These are phyloP conservation scores for Mycogone perniciosa DNA, from an alignment of 2,329 filamentous ascomycete genomes.

Conservation along the genomic window DNA sequence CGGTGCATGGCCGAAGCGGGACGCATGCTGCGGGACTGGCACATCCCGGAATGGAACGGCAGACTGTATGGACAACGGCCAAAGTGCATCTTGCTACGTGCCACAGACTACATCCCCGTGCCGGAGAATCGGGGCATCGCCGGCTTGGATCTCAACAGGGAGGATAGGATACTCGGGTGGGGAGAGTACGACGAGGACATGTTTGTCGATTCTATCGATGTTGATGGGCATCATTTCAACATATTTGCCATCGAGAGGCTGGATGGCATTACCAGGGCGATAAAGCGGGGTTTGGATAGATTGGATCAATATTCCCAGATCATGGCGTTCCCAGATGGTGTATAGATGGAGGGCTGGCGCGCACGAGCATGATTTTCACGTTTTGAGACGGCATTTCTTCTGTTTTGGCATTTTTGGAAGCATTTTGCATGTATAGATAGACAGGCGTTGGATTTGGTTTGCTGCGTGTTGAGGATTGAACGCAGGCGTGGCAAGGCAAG, in stretches of 20 bases:
- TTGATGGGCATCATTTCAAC: conserved; percentile 47
- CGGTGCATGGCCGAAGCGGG: conserved; percentile 38
- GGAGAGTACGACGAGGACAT: conserved; percentile 38
- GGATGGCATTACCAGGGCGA: conserved; percentile 21
- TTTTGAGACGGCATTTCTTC: too few species aligned
- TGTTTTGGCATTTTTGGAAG: too few species aligned
- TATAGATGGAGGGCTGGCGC: background rate
- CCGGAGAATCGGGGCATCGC: conserved; percentile 18
- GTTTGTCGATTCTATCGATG: conserved; percentile 39
- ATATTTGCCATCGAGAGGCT: conserved; percentile 33
- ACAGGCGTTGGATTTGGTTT: too few species aligned
- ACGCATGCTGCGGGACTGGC: conserved; percentile 36
- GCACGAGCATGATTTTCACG: too few species aligned
- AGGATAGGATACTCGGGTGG: conserved; percentile 43
- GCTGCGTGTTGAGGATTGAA: too few species aligned
- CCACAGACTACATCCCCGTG: conserved; percentile 34
- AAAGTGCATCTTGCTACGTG: conserved; percentile 39
- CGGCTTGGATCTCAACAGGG: conserved; percentile 39
- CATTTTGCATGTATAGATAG: too few species aligned
- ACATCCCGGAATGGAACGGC: conserved; percentile 32
- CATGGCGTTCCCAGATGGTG: conserved; percentile 7
- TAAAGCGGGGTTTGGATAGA: conserved; percentile 16
- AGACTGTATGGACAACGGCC: conserved; percentile 27
- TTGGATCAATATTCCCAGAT: conserved; percentile 10
- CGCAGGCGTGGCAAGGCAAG: too few species aligned